Base-by-base conservation (phyloP, 306 rosid species). In the Delonix regia region DNA sequence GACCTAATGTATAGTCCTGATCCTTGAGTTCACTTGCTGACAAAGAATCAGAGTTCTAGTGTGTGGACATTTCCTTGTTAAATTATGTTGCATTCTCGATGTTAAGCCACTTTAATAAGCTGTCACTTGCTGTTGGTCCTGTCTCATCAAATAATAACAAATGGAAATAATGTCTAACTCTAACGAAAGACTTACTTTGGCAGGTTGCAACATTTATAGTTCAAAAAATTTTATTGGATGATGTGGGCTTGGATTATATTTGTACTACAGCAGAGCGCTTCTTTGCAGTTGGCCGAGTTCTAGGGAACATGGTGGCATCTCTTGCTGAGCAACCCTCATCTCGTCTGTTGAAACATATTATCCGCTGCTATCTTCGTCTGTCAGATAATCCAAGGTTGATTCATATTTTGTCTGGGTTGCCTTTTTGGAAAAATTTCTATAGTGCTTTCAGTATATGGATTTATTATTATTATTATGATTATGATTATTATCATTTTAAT, bases 181-280 rank as follows among this genome's bases (percentile, higher is more conserved):
- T 87, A 76, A 88, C 82, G 13, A 57, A 62, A 69, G 52, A 63
- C 80, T 11, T 69, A 27, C 71, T 25, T 28, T 47, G 84, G 75
- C 81, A 92, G 97, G 97, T 94, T 71, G 93, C 97, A 18, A 89
- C 93, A 19, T 90, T 88, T 75, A 89, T 92, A 53, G 87, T 94
- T 63, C 96, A 89, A 61, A 92, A 89, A 57, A 86, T 91, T 84
- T 66, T 94, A 73, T 80, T 89, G 81, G 94, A 94, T 21, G 91
- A 92, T 48, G 87, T 90, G 75, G 98, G 97, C 78, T 74, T 92
- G 85, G 89, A 88, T 75, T 87, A 92, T 81, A 78, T 94, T 12
- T 94, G 97, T 72, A 86, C 89, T 47, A 85, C 91, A 11, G 87
- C 92, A 1, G 91, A 89, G 60, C 88, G 94, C 16, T 92, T 92